Evolutionary conservation across 306 rosid genomes (phyloP), one percentile per base, ranked within the genome.

Genomic region (Quercus gilva): DNA sequence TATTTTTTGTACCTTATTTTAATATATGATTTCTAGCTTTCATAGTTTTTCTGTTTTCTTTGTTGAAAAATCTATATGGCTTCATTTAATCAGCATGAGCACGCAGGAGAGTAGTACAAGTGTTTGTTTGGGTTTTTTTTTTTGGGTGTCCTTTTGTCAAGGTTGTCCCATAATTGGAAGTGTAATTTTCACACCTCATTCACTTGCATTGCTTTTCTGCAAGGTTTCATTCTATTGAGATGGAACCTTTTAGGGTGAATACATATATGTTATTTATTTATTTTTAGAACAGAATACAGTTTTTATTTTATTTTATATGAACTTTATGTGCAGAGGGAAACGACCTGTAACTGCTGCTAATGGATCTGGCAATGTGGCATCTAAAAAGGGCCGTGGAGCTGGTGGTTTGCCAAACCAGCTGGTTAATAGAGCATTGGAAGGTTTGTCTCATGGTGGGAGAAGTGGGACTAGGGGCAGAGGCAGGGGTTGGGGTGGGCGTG

Each of bases 401-500:
- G 98, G 97, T 43, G 89, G 91, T 76, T 25, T 86, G 28, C 98
- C 81, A 82, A 88, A 82, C 80, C 99, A 96, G 81, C 96, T 93
- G 71, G 94, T 88, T 79, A 89, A 89, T 82, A 96, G 96, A 87
- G 98, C 98, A 12, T 83, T 91, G 78, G 96, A 87, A 65, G 99
- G 97, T 59, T 77, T 95, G 83, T 90, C 97, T 70, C 85, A 86
- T 67, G 94, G 97, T 28, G 97, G 97, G 25, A 84, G 92, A 72
- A 84, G 88, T 26, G 89, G 88, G 56, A 5, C 68, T 60, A 84
- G 97, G 78, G 95, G 92, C 55, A 77, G 89, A 69, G 96, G 98
- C 74, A 83, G 89, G 33, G 92, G 97, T 28, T 76, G 93, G 58
- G 89, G 95, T 25, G 85, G 97, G 90, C 94, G 89, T 55, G 92